These are phyloP conservation scores for Ochetophila trinervis DNA, from an alignment of 306 rosid genomes.

Conservation along the genomic window DNA sequence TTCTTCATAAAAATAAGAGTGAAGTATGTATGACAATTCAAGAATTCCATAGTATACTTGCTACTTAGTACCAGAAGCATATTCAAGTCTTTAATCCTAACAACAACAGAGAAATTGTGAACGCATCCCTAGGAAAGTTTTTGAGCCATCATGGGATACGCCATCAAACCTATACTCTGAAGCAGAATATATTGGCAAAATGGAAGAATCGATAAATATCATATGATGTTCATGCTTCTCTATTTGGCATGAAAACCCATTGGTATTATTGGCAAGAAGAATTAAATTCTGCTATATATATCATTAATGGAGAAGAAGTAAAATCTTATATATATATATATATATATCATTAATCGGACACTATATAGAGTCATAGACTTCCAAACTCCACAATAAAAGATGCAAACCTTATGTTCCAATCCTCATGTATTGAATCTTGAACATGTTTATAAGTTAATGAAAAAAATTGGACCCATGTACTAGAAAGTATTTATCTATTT, in stretches of 20 bases:
- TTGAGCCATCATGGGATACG: neutral
- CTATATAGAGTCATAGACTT: neutral
- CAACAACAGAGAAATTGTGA: neutral
- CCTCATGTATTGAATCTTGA: constrained; percentile 1
- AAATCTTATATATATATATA: too few species aligned
- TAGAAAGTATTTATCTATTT: neutral
- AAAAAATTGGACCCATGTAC: constrained; percentile 17
- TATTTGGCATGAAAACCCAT: too few species aligned
- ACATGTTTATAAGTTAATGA: neutral
- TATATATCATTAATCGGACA: too few species aligned
- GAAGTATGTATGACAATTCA: neutral
- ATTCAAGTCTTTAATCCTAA: constrained; percentile 3
- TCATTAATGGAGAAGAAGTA: too few species aligned
- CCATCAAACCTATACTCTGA: constrained; percentile 1
- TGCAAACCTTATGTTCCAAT: neutral
- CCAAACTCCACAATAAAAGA: neutral
- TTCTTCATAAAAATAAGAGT: neutral
- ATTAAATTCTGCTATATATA: neutral
- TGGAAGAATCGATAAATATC: constrained; percentile 10
- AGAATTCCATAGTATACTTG: too few species aligned
- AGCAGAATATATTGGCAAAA: constrained; percentile 5
- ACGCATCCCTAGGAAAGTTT: neutral
- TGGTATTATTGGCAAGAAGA: constrained; percentile 8
- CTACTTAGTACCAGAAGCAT: neutral
- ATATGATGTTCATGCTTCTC: too few species aligned